Evolutionary conservation across 768 basidiomycete genomes (phyloP).

Genomic region (Trametes maxima): DNA sequence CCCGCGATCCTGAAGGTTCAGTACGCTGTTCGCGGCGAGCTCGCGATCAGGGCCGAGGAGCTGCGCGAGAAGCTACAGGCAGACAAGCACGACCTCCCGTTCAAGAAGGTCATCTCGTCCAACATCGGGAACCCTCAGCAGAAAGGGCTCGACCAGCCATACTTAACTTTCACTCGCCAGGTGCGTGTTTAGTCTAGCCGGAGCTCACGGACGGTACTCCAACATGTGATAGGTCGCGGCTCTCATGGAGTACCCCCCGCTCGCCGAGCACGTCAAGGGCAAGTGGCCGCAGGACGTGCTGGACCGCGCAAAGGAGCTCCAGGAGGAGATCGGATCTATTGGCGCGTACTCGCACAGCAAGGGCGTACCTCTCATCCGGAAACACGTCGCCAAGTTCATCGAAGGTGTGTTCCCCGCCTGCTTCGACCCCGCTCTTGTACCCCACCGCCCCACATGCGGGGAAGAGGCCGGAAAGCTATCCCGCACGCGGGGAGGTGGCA

Average conservation of each 20-base stretch:
- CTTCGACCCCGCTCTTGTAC: background rate
- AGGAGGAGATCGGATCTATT: slow-evolving; percentile 83
- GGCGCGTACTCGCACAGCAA: slow-evolving; percentile 97
- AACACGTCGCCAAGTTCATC: slow-evolving; percentile 89
- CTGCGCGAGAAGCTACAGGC: slow-evolving; percentile 70
- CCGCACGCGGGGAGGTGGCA: too few relatives aligned
- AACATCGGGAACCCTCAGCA: slow-evolving; percentile 99
- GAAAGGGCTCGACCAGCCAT: slow-evolving; percentile 88
- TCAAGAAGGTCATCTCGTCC: slow-evolving; percentile 86
- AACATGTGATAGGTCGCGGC: slow-evolving; percentile 68
- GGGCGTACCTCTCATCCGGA: slow-evolving; percentile 86
- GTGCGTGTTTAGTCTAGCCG: slow-evolving; percentile 38
- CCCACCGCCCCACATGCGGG: background rate
- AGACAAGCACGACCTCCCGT: slow-evolving; percentile 61
- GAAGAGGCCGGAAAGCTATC: too few relatives aligned
- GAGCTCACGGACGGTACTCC: too few relatives aligned
- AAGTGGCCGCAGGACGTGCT: slow-evolving; percentile 88
- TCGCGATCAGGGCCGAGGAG: slow-evolving; percentile 91
- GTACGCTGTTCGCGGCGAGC: slow-evolving; percentile 96
- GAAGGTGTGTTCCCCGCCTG: slow-evolving; percentile 49
- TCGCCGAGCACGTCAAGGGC: slow-evolving; percentile 73
- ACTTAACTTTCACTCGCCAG: slow-evolving; percentile 92
- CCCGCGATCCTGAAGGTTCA: slow-evolving; percentile 84
- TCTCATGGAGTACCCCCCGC: slow-evolving; percentile 87
- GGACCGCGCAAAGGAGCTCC: slow-evolving; percentile 78